Base-by-base conservation (phyloP, 179 eudicot genomes). In the Sideroxylon spinosum region DNA sequence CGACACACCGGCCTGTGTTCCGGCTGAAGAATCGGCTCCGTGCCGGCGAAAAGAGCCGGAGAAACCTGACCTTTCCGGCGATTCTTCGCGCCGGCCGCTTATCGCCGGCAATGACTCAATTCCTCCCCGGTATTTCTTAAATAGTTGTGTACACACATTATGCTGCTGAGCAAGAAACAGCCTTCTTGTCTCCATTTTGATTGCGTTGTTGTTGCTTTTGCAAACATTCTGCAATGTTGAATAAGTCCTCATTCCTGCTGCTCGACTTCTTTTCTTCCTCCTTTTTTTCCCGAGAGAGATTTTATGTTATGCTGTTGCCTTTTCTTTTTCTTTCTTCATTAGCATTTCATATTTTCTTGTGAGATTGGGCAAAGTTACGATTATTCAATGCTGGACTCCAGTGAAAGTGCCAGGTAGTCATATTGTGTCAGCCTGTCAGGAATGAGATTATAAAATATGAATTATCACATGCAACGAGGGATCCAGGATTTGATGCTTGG, bases 1-100 rank as follows among this genome's bases (percentile, higher is more conserved):
- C 28, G 89, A 87, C 64, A 82, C 81, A 5, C 84, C 86, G 37
- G 79, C 79, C 61, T 81, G 82, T 22, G 91, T 84, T 20, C 80
- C 89, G 66, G 89, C 83, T 32, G 91, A 87, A 52, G 93, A 86
- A 76, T 78, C 82, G 32, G 76, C 78, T 71, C 82, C 80, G 10
- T 23, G 75, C 77, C 78, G 76, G 71, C 76, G 68, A 13, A 80
- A 78, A 65, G 89, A 84, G 52, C 78, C 85, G 3, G 82, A 80
- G 16, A 81, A 74, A 23, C 77, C 79, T 9, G 96, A 85, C 37
- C 78, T 70, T 68, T 66, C 80, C 2, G 83, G 83, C 82, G 85
- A 78, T 75, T 78, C 75, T 71, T 85, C 83, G 12, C 82, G 82
- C 68, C 76, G 53, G 78, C 74, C 61, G 10, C 78, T 68, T 48